Conservation (phyloP, 768 basidiomycete species). For the Nidularia sp. region DNA sequence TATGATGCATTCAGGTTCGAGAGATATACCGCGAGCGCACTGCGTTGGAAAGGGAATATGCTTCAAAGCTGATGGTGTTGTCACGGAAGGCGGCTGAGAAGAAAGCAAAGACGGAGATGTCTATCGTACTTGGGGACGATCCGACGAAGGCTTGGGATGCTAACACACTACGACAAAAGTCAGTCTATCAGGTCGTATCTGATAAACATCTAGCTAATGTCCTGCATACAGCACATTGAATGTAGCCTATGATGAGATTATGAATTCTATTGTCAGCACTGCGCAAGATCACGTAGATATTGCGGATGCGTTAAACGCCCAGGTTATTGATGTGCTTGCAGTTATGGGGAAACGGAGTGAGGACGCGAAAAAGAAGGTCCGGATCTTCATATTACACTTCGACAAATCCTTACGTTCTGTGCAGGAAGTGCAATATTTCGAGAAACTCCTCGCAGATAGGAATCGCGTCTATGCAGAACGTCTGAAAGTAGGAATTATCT, state of each 20-base stretch:
- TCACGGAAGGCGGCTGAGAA: constrained; percentile 68
- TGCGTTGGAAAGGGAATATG: constrained; percentile 76
- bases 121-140: constrained; percentile 60
- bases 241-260: constrained; percentile 63
- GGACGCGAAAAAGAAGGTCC: constrained; percentile 65
- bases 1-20: constrained; percentile 45
- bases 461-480: constrained; percentile 68
- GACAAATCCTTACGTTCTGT: background rate
- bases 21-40: constrained; percentile 68
- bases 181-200: background rate
- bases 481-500: constrained; percentile 45
- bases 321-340: constrained; percentile 63
- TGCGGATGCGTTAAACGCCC: constrained; percentile 54
- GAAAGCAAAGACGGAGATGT: constrained; percentile 53
- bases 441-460: constrained; percentile 65
- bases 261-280: constrained; percentile 51
- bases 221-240: constrained; percentile 56
- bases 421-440: constrained; percentile 68
- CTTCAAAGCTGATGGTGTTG: constrained; percentile 61
- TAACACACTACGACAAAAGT: constrained; percentile 54
- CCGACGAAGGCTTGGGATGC: constrained; percentile 63
- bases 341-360: constrained; percentile 59
- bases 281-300: constrained; percentile 69
- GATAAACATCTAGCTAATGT: background rate
- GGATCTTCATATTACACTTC: constrained; percentile 2